phyloP scores from a whole-genome alignment of 768 basidiomycete genomes.

The Rubroboletus satanas region DNA sequence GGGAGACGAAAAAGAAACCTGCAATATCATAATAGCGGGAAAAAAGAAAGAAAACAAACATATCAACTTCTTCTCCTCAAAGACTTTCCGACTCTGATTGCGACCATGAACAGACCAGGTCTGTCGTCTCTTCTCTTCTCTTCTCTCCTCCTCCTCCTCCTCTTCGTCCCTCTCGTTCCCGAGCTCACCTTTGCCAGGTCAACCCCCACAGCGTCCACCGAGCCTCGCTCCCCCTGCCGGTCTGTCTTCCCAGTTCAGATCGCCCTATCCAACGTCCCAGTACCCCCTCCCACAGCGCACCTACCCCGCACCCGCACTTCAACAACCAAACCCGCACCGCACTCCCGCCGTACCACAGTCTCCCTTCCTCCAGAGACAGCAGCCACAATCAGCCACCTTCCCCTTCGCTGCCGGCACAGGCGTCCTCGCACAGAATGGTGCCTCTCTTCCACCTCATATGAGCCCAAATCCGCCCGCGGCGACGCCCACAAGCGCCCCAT shows the following conservation, averaged over 20 bases:
- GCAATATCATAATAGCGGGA: constrained; percentile 1
- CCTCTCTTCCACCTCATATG: constrained; percentile 54
- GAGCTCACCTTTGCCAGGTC: constrained; percentile 45
- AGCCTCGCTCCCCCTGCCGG: constrained; percentile 63
- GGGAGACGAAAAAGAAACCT: constrained; percentile 9
- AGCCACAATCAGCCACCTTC: constrained; percentile 44
- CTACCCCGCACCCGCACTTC: constrained; percentile 40
- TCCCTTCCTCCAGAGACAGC: constrained; percentile 60
- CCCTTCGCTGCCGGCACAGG: constrained; percentile 49
- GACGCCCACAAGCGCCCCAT: constrained; percentile 46
- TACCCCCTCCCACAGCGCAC: constrained; percentile 28
- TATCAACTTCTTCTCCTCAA: constrained; percentile 1
- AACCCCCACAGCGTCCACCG: constrained; percentile 79
- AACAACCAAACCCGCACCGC: constrained; percentile 59
- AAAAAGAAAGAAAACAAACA: constrained; percentile 14
- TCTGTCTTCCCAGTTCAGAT: constrained; percentile 62
- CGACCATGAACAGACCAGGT: constrained; percentile 61
- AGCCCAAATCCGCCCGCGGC: constrained; percentile 42
- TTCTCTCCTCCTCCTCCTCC: constrained; percentile 2
- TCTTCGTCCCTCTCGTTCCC: not conserved
- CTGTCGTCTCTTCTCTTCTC: constrained; percentile 15
- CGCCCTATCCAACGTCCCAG: constrained; percentile 40
- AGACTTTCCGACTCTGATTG: not conserved
- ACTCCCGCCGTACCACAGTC: constrained; percentile 55
- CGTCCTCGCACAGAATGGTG: constrained; percentile 53